A percentile compares a stretch with the other conserved stretches of the same genome.
Evolutionary conservation across 2,329 filamentous ascomycete genomes (phyloP).

Genomic region (Capronia coronata): DNA sequence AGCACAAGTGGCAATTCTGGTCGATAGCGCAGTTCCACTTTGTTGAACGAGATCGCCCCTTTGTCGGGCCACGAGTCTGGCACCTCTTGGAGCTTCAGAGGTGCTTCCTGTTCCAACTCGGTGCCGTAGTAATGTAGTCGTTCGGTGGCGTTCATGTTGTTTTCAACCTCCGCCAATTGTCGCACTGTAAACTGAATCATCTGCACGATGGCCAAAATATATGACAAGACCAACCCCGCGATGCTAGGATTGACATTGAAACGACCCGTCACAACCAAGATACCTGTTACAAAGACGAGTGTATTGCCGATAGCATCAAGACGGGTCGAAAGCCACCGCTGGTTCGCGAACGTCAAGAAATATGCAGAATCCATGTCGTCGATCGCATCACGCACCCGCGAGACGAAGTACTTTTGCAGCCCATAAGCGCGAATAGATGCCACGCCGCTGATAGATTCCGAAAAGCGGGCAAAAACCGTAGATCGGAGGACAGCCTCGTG

Average conservation of each 20-base stretch:
- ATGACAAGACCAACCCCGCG: slow-evolving; percentile 79
- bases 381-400: slow-evolving; percentile 63
- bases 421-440: slow-evolving; percentile 87
- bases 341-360: slow-evolving; percentile 90
- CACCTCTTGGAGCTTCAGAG: slow-evolving; percentile 66
- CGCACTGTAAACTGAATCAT: slow-evolving; percentile 95
- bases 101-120: slow-evolving; percentile 80
- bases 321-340: slow-evolving; percentile 82
- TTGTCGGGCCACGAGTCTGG: slow-evolving; percentile 74
- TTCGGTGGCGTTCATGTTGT: slow-evolving; percentile 96
- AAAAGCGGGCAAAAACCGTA: slow-evolving; percentile 81
- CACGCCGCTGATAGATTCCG: slow-evolving; percentile 77
- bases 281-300: slow-evolving; percentile 80
- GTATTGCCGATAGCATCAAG: slow-evolving; percentile 77
- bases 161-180: slow-evolving; percentile 91
- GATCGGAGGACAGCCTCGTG: slow-evolving; percentile 87
- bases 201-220: slow-evolving; percentile 87
- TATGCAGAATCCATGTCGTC: slow-evolving; percentile 93
- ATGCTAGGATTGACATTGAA: slow-evolving; percentile 81
- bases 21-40: slow-evolving; percentile 74
- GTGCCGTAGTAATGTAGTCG: slow-evolving; percentile 85
- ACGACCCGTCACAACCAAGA: slow-evolving; percentile 84
- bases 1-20: slow-evolving; percentile 65
- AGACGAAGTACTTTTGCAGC: slow-evolving; percentile 66
- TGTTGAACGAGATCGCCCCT: slow-evolving; percentile 70